Evolutionary conservation across 2,329 filamentous ascomycete genomes (phyloP).

Genomic region (Biscogniauxia sp.): DNA sequence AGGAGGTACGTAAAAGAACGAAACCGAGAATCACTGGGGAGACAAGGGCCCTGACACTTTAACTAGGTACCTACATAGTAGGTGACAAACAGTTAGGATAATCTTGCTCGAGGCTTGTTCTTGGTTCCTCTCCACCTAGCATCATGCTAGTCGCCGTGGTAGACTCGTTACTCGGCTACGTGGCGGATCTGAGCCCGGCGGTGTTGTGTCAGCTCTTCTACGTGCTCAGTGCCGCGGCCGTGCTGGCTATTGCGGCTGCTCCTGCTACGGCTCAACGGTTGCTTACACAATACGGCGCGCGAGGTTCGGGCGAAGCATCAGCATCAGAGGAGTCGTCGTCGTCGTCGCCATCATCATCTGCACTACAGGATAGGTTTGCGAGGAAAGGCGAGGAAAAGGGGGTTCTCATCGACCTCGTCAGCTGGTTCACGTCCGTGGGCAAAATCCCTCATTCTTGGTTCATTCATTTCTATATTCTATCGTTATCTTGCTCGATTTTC

Average conservation of each 20-base stretch:
- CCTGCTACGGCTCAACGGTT: slow-evolving; percentile 44
- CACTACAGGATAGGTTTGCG: background rate
- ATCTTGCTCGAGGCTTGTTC: background rate
- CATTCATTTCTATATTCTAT: slow-evolving; percentile 78
- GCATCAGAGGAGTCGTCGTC: background rate
- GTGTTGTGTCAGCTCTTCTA: slow-evolving; percentile 47
- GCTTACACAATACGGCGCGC: slow-evolving; percentile 52
- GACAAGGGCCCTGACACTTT: background rate
- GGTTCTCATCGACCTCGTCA: slow-evolving; percentile 30
- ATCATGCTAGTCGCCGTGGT: slow-evolving; percentile 5
- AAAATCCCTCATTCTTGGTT: slow-evolving; percentile 89
- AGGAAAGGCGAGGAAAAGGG: slow-evolving; percentile 5
- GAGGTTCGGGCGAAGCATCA: slow-evolving; percentile 26
- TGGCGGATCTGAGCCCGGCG: slow-evolving; percentile 24
- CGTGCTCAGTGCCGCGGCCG: slow-evolving; percentile 38
- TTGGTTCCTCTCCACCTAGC: background rate
- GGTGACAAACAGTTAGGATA: background rate
- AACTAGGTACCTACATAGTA: too few species aligned
- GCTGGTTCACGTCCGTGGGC: slow-evolving; percentile 37
- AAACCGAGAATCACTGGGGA: background rate
- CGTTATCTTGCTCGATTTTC: slow-evolving; percentile 66
- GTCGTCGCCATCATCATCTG: background rate
- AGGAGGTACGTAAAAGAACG: background rate
- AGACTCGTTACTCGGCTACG: slow-evolving; percentile 1
- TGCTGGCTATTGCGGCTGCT: slow-evolving; percentile 43